Evolutionary conservation across 2,329 filamentous ascomycete species (phyloP).

Genomic region (Sclerotinia subarctica): DNA sequence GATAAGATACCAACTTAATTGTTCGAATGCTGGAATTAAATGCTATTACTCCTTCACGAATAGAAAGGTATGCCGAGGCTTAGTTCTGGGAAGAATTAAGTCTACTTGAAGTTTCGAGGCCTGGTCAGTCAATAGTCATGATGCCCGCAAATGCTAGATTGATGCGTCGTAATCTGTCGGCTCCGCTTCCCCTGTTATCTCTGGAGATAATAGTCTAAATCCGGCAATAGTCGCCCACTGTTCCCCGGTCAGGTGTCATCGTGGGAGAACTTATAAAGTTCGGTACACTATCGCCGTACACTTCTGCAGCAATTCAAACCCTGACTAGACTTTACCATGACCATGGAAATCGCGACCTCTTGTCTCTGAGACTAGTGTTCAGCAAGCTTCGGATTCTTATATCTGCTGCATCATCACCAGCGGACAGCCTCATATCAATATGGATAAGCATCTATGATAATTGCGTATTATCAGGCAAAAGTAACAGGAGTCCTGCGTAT

Average conservation of each 20-base stretch:
- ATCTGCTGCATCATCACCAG: not conserved
- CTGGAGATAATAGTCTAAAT: conserved; percentile 11
- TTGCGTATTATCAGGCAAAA: no score
- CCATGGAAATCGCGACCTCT: not conserved
- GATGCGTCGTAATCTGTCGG: not conserved
- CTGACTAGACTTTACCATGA: not conserved
- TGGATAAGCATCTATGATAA: no score
- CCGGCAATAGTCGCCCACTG: not conserved
- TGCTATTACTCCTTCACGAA: not conserved
- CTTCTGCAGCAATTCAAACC: not conserved
- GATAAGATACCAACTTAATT: not conserved
- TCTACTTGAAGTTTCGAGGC: not conserved
- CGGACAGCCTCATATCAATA: not conserved
- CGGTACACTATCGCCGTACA: not conserved
- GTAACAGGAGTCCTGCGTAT: no score
- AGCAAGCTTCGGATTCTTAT: not conserved
- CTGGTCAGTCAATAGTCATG: not conserved
- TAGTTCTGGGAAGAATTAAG: not conserved
- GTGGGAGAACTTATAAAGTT: not conserved
- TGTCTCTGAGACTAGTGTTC: not conserved
- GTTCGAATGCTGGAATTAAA: not conserved
- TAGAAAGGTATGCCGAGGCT: not conserved
- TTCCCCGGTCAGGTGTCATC: not conserved
- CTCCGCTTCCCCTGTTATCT: conserved; percentile 2
- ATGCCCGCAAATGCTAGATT: not conserved